Evolutionary conservation across 2,329 filamentous ascomycete species (phyloP), one percentile per base, ranked within the genome.

Genomic region (Coniochaeta prunicola): DNA sequence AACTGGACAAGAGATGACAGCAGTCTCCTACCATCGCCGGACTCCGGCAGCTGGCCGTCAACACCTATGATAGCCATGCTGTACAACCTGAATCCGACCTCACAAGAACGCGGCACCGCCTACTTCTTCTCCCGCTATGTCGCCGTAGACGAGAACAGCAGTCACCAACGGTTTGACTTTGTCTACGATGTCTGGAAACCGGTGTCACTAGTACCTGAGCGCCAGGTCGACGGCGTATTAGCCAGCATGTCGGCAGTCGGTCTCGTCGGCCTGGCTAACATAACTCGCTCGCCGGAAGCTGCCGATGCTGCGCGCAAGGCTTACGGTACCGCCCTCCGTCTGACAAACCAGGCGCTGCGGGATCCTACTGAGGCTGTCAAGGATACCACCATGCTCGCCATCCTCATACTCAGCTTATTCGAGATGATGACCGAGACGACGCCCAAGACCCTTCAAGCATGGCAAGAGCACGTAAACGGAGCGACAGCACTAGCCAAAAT

Each of bases 221-320:
- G 69, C 30, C 66, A 72, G 15, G 60, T 74, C 13, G 80, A 82
- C 63, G 72, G 76, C 12, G 76, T 80, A 24, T 73, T 81, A 26
- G 75, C 79, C 19, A 79, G 79, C 63, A 80, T 84, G 72, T 77
- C 76, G 13, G 80, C 81, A 5, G 81, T 84, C 7, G 81, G 81
- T 15, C 70, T 84, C 7, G 76, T 79, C 33, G 79, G 79, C 8
- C 71, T 81, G 54, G 77, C 80, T 10, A 76, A 80, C 63, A 69
- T 79, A 54, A 77, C 73, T 0, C 69, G 69, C 53, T 75, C 72
- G 19, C 66, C 69, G 5, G 70, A 76, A 19, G 72, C 79, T 5
- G 74, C 80, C 68, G 73, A 73, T 8, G 74, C 74, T 57, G 80
- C 81, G 4, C 75, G 75, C 7, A 76, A 78, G 61, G 78, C 76